Evolutionary conservation across 805 yeast species (phyloP), one percentile per base, ranked within the genome.

Genomic region (Zygotorulaspora chibaensis): DNA sequence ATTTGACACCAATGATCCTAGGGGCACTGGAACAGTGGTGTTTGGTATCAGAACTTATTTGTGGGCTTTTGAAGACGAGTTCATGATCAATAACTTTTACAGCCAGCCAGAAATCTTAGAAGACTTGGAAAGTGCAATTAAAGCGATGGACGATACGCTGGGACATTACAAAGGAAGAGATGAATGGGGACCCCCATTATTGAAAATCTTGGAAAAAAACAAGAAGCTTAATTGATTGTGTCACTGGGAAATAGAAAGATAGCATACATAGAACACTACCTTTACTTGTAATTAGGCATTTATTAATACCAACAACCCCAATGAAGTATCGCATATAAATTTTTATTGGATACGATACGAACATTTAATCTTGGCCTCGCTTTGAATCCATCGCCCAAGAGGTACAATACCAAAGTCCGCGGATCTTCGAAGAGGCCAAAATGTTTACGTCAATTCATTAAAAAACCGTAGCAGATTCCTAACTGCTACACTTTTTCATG

Each of bases 141-240:
- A 75, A 17, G 83, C 81, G 0, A 72, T 85, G 58, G 83, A 84
- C 8, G 78, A 70, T 2, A 77, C 70, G 20, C 62, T 84, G 46
- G 79, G 80, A 1, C 66, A 68, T 23, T 86, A 86, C 67, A 86
- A 86, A 62, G 72, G 78, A 47, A 72, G 78, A 27, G 73, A 73
- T 2, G 80, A 71, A 51, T 85, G 93, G 89, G 87, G 89, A 0
- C 77, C 77, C 0, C 83, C 90, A 0, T 82, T 79, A 0, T 31
- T 52, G 18, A 42, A 41, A 3, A 36, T 54, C 10, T 36, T 54
- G n/a, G 46, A 47, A 25, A 31, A 42, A n/a, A 50, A 34, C 35
- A 40, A 40, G 25, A 40, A 35, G 27, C 25, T 20, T 20, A 20
- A 20, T 20, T 40, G 41, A 26, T 47, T 61, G 65, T 61, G 49